Conservation (phyloP, 208 protist species). For the Endotrypanum monterogeii region DNA sequence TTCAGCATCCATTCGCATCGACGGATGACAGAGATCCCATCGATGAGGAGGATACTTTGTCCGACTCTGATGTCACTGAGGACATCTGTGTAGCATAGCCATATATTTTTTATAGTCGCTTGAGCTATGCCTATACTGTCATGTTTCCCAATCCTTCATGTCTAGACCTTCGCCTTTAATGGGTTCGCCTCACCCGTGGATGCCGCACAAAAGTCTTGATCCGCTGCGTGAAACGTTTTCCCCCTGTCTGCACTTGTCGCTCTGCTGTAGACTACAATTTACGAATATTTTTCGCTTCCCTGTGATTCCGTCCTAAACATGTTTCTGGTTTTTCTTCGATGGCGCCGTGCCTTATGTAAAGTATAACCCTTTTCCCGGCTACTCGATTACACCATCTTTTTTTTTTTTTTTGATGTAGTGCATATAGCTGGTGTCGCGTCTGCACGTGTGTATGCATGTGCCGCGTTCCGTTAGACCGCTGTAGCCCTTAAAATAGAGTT, state of each 20-base stretch:
- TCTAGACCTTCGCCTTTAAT: neutral
- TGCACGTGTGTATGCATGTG: neutral
- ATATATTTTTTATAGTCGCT: neutral
- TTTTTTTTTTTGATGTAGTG: neutral
- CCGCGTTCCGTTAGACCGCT: neutral
- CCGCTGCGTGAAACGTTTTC: neutral
- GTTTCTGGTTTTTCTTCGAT: neutral
- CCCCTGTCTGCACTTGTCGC: neutral
- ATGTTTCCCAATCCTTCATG: neutral
- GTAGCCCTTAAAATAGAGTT: neutral
- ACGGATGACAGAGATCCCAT: neutral
- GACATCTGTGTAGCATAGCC: slow-evolving; percentile 4
- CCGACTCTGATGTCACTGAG: slow-evolving; percentile 3
- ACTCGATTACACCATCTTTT: too few species aligned
- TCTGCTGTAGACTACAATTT: too few species aligned
- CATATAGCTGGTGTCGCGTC: neutral
- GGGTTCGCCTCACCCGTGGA: too few species aligned
- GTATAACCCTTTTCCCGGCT: neutral
- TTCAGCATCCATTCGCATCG: slow-evolving; percentile 14
- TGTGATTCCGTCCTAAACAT: neutral
- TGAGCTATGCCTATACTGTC: neutral
- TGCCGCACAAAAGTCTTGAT: neutral
- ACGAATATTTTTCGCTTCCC: neutral
- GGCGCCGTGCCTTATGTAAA: neutral
- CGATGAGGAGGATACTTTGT: neutral